Conservation (phyloP, 176 grass and related monocot genomes). For the Ananas comosus region DNA sequence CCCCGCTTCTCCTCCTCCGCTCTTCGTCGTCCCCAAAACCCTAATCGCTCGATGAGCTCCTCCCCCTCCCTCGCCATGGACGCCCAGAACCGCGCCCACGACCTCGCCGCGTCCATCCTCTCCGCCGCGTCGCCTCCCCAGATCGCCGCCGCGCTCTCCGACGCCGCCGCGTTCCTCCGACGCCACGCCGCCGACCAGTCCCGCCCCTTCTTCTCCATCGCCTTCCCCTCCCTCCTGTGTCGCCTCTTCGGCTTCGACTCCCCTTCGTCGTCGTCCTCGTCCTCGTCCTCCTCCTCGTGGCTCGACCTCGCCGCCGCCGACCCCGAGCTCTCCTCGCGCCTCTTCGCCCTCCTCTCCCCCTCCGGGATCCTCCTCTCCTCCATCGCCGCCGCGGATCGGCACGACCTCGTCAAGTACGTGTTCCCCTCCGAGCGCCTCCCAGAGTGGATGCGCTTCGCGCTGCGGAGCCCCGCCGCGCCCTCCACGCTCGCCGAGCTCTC, state of each 20-base stretch:
- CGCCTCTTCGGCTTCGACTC: slow-evolving; percentile 34
- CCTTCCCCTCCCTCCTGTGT: slow-evolving; percentile 53
- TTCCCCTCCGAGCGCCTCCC: slow-evolving; percentile 84
- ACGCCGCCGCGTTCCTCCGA: slow-evolving; percentile 40
- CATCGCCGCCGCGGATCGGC: slow-evolving; percentile 41
- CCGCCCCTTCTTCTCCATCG: slow-evolving; percentile 66
- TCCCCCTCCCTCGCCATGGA: slow-evolving; percentile 25
- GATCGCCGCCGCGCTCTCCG: slow-evolving; percentile 25
- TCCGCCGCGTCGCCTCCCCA: slow-evolving; percentile 28
- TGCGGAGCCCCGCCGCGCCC: slow-evolving; percentile 16
- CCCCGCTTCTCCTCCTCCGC: too few relatives aligned
- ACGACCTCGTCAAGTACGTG: slow-evolving; percentile 48
- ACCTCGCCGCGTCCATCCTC: slow-evolving; percentile 32
- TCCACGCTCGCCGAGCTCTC: slow-evolving; percentile 28
- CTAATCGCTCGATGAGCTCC: too few relatives aligned
- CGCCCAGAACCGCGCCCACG: slow-evolving; percentile 24
- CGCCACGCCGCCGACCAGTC: slow-evolving; percentile 48
- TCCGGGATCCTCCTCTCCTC: slow-evolving; percentile 59
- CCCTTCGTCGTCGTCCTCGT: background rate
- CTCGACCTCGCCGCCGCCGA: slow-evolving; percentile 43
- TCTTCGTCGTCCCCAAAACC: too few relatives aligned
- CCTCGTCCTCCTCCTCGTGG: slow-evolving; percentile 40
- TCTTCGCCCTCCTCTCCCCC: slow-evolving; percentile 47
- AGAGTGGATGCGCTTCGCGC: slow-evolving; percentile 50
- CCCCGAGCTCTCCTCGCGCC: slow-evolving; percentile 22